phyloP scores from a whole-genome alignment of 306 rosid species.

The Mucuna pruriens region DNA sequence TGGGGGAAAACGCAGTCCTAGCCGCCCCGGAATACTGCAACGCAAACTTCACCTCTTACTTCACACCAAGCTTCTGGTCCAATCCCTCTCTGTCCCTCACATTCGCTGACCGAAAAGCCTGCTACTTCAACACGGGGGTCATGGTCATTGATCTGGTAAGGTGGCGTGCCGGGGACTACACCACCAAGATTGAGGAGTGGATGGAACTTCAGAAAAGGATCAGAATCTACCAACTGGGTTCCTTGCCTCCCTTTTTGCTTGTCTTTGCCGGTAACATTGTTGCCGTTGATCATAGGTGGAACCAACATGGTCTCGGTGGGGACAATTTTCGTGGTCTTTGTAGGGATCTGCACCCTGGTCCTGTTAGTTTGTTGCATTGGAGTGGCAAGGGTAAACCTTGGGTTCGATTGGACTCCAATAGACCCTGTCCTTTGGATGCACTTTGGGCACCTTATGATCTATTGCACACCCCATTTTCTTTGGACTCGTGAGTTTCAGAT shows the following conservation, averaged over 20 bases:
- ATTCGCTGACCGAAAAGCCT: constrained; percentile 64
- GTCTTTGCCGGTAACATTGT: constrained; percentile 85
- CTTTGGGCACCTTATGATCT: constrained; percentile 98
- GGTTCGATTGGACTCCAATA: constrained; percentile 83
- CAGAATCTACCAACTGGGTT: constrained; percentile 84
- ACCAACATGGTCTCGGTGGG: constrained; percentile 93
- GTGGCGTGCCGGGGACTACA: constrained; percentile 82
- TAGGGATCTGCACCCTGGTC: constrained; percentile 80
- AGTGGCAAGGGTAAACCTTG: constrained; percentile 99
- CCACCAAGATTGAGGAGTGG: constrained; percentile 87
- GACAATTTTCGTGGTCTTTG: constrained; percentile 86
- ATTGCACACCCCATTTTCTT: constrained; percentile 70
- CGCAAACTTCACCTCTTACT: constrained; percentile 87
- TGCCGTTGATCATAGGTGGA: constrained; percentile 85
- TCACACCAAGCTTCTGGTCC: constrained; percentile 83
- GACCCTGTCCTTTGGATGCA: constrained; percentile 92
- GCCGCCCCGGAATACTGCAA: constrained; percentile 98
- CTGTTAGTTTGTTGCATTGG: constrained; percentile 95
- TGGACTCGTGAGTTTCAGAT: no score
- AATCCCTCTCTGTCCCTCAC: constrained; percentile 75
- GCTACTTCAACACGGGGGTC: constrained; percentile 96
- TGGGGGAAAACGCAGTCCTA: constrained; percentile 46
- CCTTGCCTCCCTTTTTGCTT: constrained; percentile 81
- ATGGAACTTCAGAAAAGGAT: constrained; percentile 90
- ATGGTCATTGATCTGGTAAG: constrained; percentile 88